A percentile compares a stretch with the other conserved stretches of the same genome.
phyloP scores from a whole-genome alignment of 495 filamentous ascomycete genomes.

The Aspergillus indologenus region DNA sequence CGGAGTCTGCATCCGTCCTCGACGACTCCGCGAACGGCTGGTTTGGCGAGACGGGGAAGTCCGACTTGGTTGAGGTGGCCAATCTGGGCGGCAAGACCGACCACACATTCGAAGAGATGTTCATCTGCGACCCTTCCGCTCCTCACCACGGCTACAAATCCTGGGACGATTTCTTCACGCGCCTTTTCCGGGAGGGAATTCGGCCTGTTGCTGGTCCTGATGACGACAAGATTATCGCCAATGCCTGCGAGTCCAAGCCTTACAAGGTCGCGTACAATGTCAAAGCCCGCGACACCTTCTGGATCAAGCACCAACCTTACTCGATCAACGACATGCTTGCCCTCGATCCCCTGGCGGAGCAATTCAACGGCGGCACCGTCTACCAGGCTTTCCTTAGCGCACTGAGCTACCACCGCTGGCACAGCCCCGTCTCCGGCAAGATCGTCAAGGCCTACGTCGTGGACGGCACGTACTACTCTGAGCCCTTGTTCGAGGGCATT shows the following conservation, averaged over 20 bases:
- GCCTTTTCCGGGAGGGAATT: constrained; percentile 49
- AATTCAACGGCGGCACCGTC: constrained; percentile 60
- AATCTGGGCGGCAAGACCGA: constrained; percentile 1
- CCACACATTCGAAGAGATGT: constrained; percentile 19
- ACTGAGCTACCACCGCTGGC: constrained; percentile 69
- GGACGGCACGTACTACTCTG: constrained; percentile 67
- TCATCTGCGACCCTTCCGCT: constrained; percentile 20
- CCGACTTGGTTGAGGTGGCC: constrained; percentile 33
- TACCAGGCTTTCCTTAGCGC: constrained; percentile 68
- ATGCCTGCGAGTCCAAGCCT: constrained; percentile 62
- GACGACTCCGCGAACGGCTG: constrained; percentile 50
- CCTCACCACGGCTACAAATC: constrained; percentile 55
- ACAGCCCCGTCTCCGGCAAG: constrained; percentile 58
- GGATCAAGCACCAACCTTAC: constrained; percentile 41
- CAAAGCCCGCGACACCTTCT: constrained; percentile 34
- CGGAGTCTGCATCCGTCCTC: constrained; percentile 57
- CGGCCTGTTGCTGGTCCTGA: constrained; percentile 57
- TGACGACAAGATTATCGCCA: constrained; percentile 50
- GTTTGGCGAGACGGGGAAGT: constrained; percentile 50
- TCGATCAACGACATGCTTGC: constrained; percentile 54
- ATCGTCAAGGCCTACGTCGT: constrained; percentile 53
- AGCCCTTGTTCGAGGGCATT: constrained; percentile 53
- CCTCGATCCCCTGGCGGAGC: constrained; percentile 43
- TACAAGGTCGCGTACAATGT: constrained; percentile 26
- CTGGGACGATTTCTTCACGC: constrained; percentile 78